Evolutionary conservation across 1,284 basidiomycete genomes (phyloP).

Genomic region (Calocybe gambosa): DNA sequence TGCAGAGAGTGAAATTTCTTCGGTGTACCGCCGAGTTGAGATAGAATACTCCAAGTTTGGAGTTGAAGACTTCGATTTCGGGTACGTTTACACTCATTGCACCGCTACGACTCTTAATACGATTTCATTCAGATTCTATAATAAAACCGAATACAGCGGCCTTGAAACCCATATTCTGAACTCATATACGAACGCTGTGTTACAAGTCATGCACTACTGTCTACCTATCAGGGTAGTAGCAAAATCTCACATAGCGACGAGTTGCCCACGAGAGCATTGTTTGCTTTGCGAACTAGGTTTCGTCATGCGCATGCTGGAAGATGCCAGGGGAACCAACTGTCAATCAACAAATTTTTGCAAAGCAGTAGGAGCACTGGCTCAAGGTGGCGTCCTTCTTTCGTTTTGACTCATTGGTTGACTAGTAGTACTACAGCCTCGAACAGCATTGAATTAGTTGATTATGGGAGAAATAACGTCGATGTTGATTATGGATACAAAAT

Average conservation of each 20-base stretch:
- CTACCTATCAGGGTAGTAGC: slow-evolving; percentile 76
- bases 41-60: slow-evolving; percentile 99
- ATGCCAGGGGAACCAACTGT: slow-evolving; percentile 91
- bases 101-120: slow-evolving; percentile 6
- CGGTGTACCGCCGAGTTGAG: slow-evolving; percentile 86
- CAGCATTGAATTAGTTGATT: slow-evolving; percentile 87
- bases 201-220: slow-evolving; percentile 89
- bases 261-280: slow-evolving; percentile 87
- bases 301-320: slow-evolving; percentile 91
- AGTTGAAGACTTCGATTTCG: slow-evolving; percentile 99
- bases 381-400: slow-evolving; percentile 45
- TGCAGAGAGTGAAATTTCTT: slow-evolving; percentile 63
- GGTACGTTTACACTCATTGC: slow-evolving; percentile 37
- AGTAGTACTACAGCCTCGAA: slow-evolving; percentile 44
- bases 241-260: slow-evolving; percentile 86
- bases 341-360: slow-evolving; percentile 97
- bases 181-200: slow-evolving; percentile 92
- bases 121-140: slow-evolving; percentile 68
- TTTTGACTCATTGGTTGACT: slow-evolving; percentile 1
- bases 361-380: slow-evolving; percentile 76
- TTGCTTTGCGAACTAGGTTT: slow-evolving; percentile 95
- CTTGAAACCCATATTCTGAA: slow-evolving; percentile 97
- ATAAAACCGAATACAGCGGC: slow-evolving; percentile 85
- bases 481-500: slow-evolving; percentile 85
- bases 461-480: slow-evolving; percentile 66